phyloP scores from a whole-genome alignment of 2,329 filamentous ascomycete genomes.

The Mollisia scopiformis region DNA sequence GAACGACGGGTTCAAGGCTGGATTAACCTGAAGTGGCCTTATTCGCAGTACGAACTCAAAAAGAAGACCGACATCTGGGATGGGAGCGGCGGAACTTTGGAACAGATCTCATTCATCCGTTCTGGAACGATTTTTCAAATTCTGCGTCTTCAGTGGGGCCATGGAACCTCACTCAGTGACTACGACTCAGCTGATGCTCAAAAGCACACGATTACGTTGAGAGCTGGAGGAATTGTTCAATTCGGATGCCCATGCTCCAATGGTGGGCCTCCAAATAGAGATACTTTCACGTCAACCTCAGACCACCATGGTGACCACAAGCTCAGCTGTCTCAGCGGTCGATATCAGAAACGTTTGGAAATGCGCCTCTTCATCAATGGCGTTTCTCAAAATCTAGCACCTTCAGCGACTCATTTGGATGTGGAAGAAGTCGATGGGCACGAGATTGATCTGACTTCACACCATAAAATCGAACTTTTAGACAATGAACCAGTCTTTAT shows the following conservation, averaged over 20 bases:
- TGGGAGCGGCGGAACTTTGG: conserved; percentile 14
- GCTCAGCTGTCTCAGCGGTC: conserved; percentile 16
- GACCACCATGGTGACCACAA: neutral
- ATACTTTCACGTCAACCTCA: conserved; percentile 10
- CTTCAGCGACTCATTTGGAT: conserved; percentile 3
- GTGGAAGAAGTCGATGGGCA: conserved; percentile 10
- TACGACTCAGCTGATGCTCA: conserved; percentile 14
- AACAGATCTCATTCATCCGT: conserved; percentile 24
- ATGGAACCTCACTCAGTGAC: conserved; percentile 21
- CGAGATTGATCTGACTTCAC: conserved; percentile 15
- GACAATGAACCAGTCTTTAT: conserved; percentile 17
- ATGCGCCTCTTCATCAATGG: conserved; percentile 20
- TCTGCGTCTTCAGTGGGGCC: conserved; percentile 21
- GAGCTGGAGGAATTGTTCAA: conserved; percentile 20
- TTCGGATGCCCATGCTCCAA: conserved; percentile 27
- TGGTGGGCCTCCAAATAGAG: conserved; percentile 15
- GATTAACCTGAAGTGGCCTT: conserved; percentile 28
- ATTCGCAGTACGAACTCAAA: conserved; percentile 21
- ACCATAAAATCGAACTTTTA: conserved; percentile 13
- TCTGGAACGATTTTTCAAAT: conserved; percentile 21
- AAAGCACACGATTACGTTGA: conserved; percentile 10
- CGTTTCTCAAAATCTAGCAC: conserved; percentile 1
- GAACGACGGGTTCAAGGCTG: conserved; percentile 21
- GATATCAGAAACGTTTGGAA: conserved; percentile 18
- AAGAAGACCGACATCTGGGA: conserved; percentile 8